Percentiles rank a stretch among this genome's conserved stretches.
Conservation (phyloP, 305 asterid genomes). For the Petunia hybrid region DNA sequence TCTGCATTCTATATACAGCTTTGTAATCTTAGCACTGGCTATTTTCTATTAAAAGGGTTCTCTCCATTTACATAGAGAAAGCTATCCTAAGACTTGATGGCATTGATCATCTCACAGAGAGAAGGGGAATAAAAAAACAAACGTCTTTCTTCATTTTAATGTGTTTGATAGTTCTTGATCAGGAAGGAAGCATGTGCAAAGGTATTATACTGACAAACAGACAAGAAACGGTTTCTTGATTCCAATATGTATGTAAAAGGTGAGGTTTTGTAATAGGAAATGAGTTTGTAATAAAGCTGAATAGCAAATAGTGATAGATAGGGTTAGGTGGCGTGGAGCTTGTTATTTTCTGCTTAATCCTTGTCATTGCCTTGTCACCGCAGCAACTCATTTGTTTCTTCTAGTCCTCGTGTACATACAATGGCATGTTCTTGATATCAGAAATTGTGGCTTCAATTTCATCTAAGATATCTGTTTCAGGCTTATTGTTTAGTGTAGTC, state of each 20-base stretch:
- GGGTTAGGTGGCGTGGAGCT: neutral
- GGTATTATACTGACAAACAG: neutral
- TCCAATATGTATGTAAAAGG: neutral
- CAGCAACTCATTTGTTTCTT: neutral
- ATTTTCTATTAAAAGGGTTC: neutral
- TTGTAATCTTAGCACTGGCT: neutral
- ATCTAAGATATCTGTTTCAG: slow-evolving; percentile 14
- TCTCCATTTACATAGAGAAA: slow-evolving; percentile 1
- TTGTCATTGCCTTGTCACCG: slow-evolving; percentile 24
- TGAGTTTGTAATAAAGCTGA: neutral
- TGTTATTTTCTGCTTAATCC: neutral
- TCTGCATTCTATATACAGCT: neutral
- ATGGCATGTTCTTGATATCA: neutral
- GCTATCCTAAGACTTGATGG: neutral
- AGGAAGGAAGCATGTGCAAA: neutral
- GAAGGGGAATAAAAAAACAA: no score
- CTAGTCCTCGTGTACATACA: neutral
- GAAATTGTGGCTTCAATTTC: neutral
- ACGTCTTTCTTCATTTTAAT: neutral
- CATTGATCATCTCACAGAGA: neutral
- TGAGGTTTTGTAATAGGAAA: neutral
- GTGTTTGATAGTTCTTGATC: slow-evolving; percentile 8
- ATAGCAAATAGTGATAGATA: neutral
- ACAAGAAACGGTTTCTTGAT: neutral
- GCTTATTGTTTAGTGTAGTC: neutral